A percentile compares a stretch with the other conserved stretches of the same genome.
Evolutionary conservation across 2,329 filamentous ascomycete genomes (phyloP).

Genomic region (Alternaria angustiovoidea): DNA sequence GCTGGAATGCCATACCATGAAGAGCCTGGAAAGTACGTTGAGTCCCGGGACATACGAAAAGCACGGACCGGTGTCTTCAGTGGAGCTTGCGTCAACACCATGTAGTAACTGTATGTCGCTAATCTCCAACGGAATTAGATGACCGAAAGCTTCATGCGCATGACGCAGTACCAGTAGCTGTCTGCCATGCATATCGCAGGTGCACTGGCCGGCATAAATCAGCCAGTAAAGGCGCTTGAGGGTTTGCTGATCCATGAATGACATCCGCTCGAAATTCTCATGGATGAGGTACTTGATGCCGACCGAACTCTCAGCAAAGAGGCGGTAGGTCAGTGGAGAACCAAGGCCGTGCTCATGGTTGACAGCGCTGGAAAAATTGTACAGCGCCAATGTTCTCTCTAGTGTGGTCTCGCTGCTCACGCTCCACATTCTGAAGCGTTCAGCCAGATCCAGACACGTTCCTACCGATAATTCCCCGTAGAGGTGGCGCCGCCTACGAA

Average conservation of each 20-base stretch:
- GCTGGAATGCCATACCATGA: constrained; percentile 32
- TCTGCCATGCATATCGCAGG: constrained; percentile 29
- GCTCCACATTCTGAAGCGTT: constrained; percentile 23
- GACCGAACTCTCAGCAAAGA: constrained; percentile 18
- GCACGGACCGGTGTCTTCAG: not conserved
- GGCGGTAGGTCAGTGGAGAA: constrained; percentile 22
- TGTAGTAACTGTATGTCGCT: constrained; percentile 22
- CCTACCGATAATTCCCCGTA: constrained; percentile 25
- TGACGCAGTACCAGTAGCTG: constrained; percentile 22
- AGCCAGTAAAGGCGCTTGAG: constrained; percentile 33
- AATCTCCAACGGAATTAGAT: constrained; percentile 22
- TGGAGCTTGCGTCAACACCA: not conserved
- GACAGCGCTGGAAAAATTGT: constrained; percentile 28
- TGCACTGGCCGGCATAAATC: constrained; percentile 29
- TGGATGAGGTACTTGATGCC: constrained; percentile 26
- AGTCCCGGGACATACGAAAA: constrained; percentile 27
- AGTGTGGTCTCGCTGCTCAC: constrained; percentile 11
- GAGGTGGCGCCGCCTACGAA: constrained; percentile 23
- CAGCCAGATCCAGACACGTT: constrained; percentile 23
- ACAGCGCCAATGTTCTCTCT: constrained; percentile 13
- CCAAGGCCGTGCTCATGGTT: constrained; percentile 25
- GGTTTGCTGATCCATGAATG: constrained; percentile 22
- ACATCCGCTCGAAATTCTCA: constrained; percentile 16
- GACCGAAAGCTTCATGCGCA: constrained; percentile 22
- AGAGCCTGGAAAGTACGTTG: constrained; percentile 28